A percentile compares a stretch with the other conserved stretches of the same genome.
These are phyloP conservation scores for Sclerospora graminicola DNA, from an alignment of 352 stramenopile genomes.

Conservation along the genomic window DNA sequence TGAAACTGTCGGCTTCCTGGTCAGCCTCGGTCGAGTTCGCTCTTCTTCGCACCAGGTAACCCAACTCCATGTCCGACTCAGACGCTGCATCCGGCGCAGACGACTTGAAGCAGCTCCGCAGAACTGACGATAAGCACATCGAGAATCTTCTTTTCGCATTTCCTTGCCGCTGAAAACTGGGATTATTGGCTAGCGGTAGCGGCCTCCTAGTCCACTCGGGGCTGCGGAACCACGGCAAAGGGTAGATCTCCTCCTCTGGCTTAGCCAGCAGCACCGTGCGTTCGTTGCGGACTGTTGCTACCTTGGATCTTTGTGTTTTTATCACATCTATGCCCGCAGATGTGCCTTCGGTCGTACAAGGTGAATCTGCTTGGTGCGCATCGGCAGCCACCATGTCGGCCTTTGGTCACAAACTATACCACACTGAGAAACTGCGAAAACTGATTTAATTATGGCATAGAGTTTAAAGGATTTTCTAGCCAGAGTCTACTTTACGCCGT, in stretches of 20 bases:
- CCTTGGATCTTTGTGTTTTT: constrained; percentile 7
- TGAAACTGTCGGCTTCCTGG: constrained; percentile 42
- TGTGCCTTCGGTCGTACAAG: background rate
- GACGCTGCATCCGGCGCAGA: constrained; percentile 13
- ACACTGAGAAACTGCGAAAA: background rate
- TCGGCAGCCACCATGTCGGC: constrained; percentile 19
- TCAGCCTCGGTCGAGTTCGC: constrained; percentile 8
- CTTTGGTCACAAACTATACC: background rate
- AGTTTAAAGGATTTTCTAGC: background rate
- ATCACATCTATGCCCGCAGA: constrained; percentile 6
- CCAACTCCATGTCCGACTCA: constrained; percentile 43
- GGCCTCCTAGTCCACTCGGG: constrained; percentile 40
- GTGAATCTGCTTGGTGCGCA: constrained; percentile 6
- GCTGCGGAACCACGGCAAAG: constrained; percentile 70
- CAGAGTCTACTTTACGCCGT: constrained; percentile 7
- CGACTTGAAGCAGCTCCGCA: constrained; percentile 19
- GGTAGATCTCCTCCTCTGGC: constrained; percentile 52
- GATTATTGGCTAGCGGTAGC: constrained; percentile 4
- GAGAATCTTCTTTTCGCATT: background rate
- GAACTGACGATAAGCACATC: background rate
- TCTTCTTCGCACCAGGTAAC: constrained; percentile 17
- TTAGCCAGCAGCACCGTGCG: constrained; percentile 33
- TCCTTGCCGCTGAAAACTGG: background rate
- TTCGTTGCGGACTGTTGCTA: constrained; percentile 26
- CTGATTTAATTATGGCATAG: background rate